Evolutionary conservation across 108 stramenopile species (phyloP), one percentile per base, ranked within the genome.

Genomic region (Ochromonas danica): DNA sequence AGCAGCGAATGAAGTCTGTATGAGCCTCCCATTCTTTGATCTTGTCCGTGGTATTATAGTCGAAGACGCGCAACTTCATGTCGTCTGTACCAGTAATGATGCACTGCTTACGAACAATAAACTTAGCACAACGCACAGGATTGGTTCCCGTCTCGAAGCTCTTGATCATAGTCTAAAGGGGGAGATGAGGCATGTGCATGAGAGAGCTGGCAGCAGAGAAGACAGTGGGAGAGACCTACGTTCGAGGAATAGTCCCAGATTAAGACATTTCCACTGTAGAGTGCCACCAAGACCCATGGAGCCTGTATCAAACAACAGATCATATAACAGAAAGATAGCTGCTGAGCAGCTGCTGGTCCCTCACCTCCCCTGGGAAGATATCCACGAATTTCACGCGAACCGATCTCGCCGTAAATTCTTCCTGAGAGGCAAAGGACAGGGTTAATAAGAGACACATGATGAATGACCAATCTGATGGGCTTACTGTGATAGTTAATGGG

Each of bases 41-140:
- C 82, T 96, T 97, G 84, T 99, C 98, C 94, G 94, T 93, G 75
- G 98, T 98, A 84, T 97, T 97, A 90, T 96, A 98, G 85, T 98
- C 97, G 92, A 93, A 97, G n/a, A 95, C 88, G 36, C 98, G 90
- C 61, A 97, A 57, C 51, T 65, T 63, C 82, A 88, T 80, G 63
- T 89, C 89, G 74, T 98, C 97, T 57, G 90, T 88, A 1, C 93
- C 93, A 42, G 93, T 90, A 0, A 98, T 81, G 81, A 98, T 91
- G 96, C 95, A 97, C 85, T 94, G 93, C 82, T 96, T 96, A 40
- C 97, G 93, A 35, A 91, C 89, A 71, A 98, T 90, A 85, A 97
- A 98, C 62, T 93, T 93, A 70, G 97, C 97, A 79, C 96, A 95
- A 61, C 97, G 92, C 0, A 98, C 94, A 27, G 97, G 97, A 1